phyloP scores from a whole-genome alignment of 352 stramenopile genomes.

The Pythium rishiriense region DNA sequence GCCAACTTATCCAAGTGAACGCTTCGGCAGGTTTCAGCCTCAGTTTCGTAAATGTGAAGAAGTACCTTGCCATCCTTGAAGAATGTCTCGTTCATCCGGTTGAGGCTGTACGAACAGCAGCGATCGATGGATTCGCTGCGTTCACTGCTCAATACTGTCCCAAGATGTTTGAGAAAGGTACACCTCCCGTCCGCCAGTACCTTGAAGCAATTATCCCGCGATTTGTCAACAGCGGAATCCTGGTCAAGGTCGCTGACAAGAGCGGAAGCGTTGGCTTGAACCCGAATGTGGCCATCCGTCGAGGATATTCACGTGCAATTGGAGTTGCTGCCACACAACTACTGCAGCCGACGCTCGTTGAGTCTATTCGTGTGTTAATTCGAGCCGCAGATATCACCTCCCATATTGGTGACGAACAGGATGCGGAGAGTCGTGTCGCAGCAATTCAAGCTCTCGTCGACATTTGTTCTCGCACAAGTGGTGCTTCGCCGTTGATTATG shows the following conservation, averaged over 20 bases:
- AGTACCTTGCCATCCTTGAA: conserved; percentile 73
- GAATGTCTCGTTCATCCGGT: conserved; percentile 95
- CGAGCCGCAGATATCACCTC: conserved; percentile 43
- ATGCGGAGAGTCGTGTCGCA: conserved; percentile 96
- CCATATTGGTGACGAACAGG: conserved; percentile 72
- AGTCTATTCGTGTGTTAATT: conserved; percentile 42
- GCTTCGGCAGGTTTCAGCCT: conserved; percentile 47
- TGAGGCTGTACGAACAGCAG: conserved; percentile 89
- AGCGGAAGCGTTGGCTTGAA: conserved; percentile 34
- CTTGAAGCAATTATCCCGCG: conserved; percentile 53
- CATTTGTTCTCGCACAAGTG: conserved; percentile 60
- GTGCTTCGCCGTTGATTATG: conserved; percentile 1
- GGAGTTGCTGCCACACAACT: conserved; percentile 43
- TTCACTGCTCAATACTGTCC: conserved; percentile 90
- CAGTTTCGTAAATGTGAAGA: conserved; percentile 70
- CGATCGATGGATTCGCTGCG: conserved; percentile 82
- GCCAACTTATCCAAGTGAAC: conserved; percentile 94
- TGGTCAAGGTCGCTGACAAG: conserved; percentile 26
- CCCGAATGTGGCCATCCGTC: conserved; percentile 87
- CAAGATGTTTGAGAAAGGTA: conserved; percentile 57
- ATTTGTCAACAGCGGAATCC: conserved; percentile 56
- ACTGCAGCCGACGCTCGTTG: conserved; percentile 31
- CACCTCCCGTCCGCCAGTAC: conserved; percentile 43
- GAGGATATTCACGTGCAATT: conserved; percentile 73
- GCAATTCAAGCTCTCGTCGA: conserved; percentile 90